Evolutionary conservation across 345 rosid species (phyloP).

Genomic region (Populus simonii): DNA sequence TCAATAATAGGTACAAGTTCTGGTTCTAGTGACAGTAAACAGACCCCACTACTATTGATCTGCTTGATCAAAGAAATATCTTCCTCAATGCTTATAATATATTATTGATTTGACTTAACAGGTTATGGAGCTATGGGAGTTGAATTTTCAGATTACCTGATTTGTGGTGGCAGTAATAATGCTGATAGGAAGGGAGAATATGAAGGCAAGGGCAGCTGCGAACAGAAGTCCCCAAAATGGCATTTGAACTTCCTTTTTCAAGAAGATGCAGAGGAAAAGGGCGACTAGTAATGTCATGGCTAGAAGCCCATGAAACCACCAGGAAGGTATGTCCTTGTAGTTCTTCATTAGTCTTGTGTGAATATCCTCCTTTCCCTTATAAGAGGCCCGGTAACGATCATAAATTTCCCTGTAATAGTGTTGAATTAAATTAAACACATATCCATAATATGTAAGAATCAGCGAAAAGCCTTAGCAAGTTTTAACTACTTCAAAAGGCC

Average conservation of each 20-base stretch:
- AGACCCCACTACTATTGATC: no score
- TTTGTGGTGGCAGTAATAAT: slow-evolving; percentile 49
- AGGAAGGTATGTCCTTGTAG: slow-evolving; percentile 40
- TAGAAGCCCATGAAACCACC: slow-evolving; percentile 46
- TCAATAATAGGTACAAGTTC: background rate
- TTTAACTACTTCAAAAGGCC: no score
- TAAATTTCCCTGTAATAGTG: slow-evolving; percentile 37
- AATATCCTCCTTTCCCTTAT: slow-evolving; percentile 31
- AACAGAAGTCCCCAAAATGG: slow-evolving; percentile 53
- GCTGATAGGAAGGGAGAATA: slow-evolving; percentile 48
- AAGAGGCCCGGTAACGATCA: slow-evolving; percentile 30
- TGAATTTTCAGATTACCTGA: slow-evolving; percentile 29
- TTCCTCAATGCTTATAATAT: no score
- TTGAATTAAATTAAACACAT: background rate
- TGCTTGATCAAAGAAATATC: no score
- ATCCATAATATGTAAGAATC: no score
- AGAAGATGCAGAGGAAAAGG: slow-evolving; percentile 34
- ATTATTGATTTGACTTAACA: background rate
- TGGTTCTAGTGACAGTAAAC: no score
- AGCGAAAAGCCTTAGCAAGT: no score
- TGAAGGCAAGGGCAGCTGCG: slow-evolving; percentile 39
- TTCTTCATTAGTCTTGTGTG: slow-evolving; percentile 42
- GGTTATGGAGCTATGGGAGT: background rate
- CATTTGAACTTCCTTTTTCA: slow-evolving; percentile 40
- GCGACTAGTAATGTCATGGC: slow-evolving; percentile 20